These are phyloP conservation scores for Pulveroboletus sp. DNA, from an alignment of 768 basidiomycete genomes.

Conservation along the genomic window DNA sequence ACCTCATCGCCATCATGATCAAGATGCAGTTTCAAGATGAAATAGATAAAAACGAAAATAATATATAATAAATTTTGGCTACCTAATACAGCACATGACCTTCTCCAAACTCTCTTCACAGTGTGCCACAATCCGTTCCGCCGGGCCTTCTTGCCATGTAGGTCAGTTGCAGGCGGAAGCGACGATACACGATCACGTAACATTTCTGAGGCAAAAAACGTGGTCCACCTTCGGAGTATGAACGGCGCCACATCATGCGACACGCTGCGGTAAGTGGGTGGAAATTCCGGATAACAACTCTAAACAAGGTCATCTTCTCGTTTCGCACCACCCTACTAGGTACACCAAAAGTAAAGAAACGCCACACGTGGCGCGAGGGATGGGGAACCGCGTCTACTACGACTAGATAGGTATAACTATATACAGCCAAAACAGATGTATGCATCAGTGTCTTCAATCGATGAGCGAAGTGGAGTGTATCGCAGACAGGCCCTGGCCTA, in stretches of 20 bases:
- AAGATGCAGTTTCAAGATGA: conserved; percentile 7
- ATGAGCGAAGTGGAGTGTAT: conserved; percentile 15
- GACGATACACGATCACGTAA: too few species aligned
- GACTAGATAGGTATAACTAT: conserved; percentile 32
- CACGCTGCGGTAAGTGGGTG: conserved; percentile 5
- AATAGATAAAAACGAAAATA: neutral
- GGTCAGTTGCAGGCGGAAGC: too few species aligned
- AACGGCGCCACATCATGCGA: conserved; percentile 9
- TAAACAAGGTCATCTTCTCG: conserved; percentile 9
- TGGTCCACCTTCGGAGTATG: neutral
- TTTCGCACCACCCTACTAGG: conserved; percentile 13
- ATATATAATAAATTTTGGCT: too few species aligned
- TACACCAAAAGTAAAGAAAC: neutral
- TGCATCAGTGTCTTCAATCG: conserved; percentile 7
- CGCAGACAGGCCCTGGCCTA: conserved; percentile 5
- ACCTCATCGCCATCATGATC: conserved; percentile 8
- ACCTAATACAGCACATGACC: too few species aligned
- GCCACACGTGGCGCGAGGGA: neutral
- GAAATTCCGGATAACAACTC: neutral
- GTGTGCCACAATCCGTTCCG: too few species aligned
- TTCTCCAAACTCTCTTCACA: too few species aligned
- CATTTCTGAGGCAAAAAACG: neutral
- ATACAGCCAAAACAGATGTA: conserved; percentile 19
- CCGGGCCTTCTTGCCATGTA: too few species aligned
- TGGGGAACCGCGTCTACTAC: conserved; percentile 11